Percentiles rank a stretch among this genome's conserved stretches.
These are phyloP conservation scores for Verticillium nubilum DNA, from an alignment of 2,329 filamentous ascomycete genomes.

Conservation along the genomic window DNA sequence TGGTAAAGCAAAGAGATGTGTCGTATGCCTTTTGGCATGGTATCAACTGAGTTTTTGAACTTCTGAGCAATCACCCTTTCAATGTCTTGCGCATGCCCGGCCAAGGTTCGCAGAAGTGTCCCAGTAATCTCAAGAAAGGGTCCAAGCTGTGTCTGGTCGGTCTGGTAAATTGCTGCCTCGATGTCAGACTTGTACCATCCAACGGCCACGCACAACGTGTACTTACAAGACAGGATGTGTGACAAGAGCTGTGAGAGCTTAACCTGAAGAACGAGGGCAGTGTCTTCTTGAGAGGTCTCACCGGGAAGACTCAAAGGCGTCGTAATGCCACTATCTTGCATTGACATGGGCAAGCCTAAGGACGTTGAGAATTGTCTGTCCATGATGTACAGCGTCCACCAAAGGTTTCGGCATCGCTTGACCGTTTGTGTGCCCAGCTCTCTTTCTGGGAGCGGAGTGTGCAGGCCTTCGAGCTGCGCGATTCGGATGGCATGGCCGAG, in stretches of 20 bases:
- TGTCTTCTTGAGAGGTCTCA: conserved; percentile 19
- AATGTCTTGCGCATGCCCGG: conserved; percentile 30
- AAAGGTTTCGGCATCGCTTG: conserved; percentile 17
- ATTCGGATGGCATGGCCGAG: conserved; percentile 19
- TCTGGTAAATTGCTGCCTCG: conserved; percentile 26
- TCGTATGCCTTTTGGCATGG: conserved; percentile 28
- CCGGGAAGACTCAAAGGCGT: conserved; percentile 18
- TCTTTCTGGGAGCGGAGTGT: conserved; percentile 13
- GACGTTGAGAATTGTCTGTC: conserved; percentile 20
- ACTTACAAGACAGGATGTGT: conserved; percentile 27
- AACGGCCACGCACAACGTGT: not conserved
- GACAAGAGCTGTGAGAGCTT: conserved; percentile 28
- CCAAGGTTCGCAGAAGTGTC: conserved; percentile 28
- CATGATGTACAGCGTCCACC: conserved; percentile 24
- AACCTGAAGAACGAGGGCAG: conserved; percentile 26
- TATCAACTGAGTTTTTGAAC: conserved; percentile 22
- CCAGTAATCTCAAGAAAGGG: conserved; percentile 29
- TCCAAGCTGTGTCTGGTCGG: conserved; percentile 20
- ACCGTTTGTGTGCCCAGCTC: conserved; percentile 17
- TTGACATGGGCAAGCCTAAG: conserved; percentile 29
- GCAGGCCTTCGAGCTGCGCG: not conserved
- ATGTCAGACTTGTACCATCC: not conserved
- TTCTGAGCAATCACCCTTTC: conserved; percentile 26
- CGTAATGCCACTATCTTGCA: conserved; percentile 31
- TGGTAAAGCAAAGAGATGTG: conserved; percentile 32